Evolutionary conservation across 2,329 filamentous ascomycete genomes (phyloP).

Genomic region (Lasiodiplodia hormozganensis): DNA sequence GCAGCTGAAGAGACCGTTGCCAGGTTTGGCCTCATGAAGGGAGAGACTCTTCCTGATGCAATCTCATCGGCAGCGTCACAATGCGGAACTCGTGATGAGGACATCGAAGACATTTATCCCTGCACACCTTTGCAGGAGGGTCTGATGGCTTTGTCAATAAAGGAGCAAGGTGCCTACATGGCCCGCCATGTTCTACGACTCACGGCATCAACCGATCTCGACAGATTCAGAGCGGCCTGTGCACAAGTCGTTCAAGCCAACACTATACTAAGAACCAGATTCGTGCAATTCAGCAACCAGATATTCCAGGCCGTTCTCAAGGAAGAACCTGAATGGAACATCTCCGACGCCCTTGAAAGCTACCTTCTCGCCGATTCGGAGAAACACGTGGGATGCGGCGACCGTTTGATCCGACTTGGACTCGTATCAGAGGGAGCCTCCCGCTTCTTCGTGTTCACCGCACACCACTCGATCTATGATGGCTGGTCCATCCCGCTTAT

Average conservation of each 20-base stretch:
- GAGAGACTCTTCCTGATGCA: too few relatives aligned
- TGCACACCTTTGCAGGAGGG: constrained; percentile 52
- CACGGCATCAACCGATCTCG: constrained; percentile 32
- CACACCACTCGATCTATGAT: constrained; percentile 49
- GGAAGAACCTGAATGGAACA: neutral
- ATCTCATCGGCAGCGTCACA: constrained; percentile 30
- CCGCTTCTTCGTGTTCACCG: constrained; percentile 30
- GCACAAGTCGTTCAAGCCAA: constrained; percentile 39
- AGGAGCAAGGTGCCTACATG: constrained; percentile 46
- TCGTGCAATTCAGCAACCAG: constrained; percentile 31
- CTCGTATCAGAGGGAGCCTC: constrained; percentile 34
- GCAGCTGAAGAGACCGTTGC: too few relatives aligned
- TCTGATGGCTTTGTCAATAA: constrained; percentile 49
- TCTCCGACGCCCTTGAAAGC: constrained; percentile 32
- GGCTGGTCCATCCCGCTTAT: constrained; percentile 43
- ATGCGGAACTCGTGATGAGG: constrained; percentile 36
- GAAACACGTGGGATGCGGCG: constrained; percentile 49
- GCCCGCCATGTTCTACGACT: constrained; percentile 46
- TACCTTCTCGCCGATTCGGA: constrained; percentile 46
- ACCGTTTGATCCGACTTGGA: constrained; percentile 47
- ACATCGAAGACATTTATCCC: constrained; percentile 49
- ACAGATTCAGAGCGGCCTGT: constrained; percentile 47
- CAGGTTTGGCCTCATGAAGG: too few relatives aligned
- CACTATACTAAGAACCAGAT: constrained; percentile 49
- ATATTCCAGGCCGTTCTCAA: constrained; percentile 17